Conservation (phyloP, 768 basidiomycete species). For the Cantharellus cinnabarinus region DNA sequence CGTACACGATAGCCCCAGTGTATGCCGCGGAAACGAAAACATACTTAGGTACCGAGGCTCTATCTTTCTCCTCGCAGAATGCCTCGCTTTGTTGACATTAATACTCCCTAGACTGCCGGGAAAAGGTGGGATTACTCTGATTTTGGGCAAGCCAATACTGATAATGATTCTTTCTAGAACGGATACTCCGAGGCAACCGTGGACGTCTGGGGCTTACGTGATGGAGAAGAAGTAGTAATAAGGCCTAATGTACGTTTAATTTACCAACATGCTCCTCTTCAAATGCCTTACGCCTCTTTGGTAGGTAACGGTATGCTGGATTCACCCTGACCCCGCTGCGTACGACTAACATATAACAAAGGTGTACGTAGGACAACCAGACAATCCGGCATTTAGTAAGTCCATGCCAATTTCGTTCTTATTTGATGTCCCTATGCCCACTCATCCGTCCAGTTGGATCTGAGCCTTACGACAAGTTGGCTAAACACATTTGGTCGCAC, state of each 20-base stretch:
- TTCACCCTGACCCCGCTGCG: too few relatives aligned
- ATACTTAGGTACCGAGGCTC: constrained; percentile 45
- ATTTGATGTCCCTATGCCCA: background rate
- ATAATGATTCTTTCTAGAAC: constrained; percentile 29
- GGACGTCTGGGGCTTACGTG: constrained; percentile 44
- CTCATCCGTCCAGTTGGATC: constrained; percentile 42
- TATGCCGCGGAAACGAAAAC: constrained; percentile 59
- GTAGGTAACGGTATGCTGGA: too few relatives aligned
- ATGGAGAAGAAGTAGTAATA: constrained; percentile 32
- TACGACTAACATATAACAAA: constrained; percentile 12
- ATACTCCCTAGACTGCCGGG: constrained; percentile 43
- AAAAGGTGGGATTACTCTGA: constrained; percentile 34
- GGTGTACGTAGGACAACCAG: constrained; percentile 74
- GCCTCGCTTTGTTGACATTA: background rate
- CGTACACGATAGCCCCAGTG: constrained; percentile 67
- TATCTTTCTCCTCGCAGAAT: background rate
- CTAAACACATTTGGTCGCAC: constrained; percentile 47
- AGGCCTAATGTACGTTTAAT: constrained; percentile 15
- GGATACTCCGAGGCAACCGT: constrained; percentile 74
- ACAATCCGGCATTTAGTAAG: constrained; percentile 79
- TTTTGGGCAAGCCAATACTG: background rate
- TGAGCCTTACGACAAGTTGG: constrained; percentile 50
- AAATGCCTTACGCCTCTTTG: too few relatives aligned
- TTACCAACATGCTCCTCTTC: background rate
- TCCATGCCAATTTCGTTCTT: background rate